Evolutionary conservation across 2,329 filamentous ascomycete genomes (phyloP).

Genomic region (Pestalotiopsis sp.): DNA sequence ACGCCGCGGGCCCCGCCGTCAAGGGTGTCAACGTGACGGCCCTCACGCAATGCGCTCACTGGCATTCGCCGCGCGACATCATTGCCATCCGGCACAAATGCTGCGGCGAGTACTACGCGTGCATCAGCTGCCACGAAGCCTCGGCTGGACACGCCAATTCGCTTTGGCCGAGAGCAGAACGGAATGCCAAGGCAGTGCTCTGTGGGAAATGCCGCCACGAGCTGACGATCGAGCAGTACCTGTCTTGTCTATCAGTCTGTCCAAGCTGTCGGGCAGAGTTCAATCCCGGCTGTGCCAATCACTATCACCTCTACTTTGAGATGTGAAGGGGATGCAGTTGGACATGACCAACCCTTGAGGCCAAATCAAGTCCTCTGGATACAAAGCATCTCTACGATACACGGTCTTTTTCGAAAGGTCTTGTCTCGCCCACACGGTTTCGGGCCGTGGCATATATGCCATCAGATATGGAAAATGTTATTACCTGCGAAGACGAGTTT

Average conservation of each 20-base stretch:
- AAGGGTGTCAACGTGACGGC: constrained; percentile 21
- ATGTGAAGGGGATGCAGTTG: constrained; percentile 5
- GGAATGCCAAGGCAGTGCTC: constrained; percentile 19
- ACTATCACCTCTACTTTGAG: constrained; percentile 26
- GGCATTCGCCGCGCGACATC: constrained; percentile 25
- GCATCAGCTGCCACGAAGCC: constrained; percentile 24
- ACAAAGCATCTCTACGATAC: too few relatives aligned
- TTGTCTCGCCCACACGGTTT: too few relatives aligned
- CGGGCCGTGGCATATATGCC: too few relatives aligned
- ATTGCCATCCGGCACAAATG: constrained; percentile 27
- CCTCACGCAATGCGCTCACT: constrained; percentile 23
- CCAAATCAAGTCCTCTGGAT: too few relatives aligned
- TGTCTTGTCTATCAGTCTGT: constrained; percentile 18
- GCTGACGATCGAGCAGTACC: constrained; percentile 22
- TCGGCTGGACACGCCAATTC: constrained; percentile 17
- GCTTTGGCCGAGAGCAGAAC: constrained; percentile 21
- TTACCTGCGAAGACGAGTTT: too few relatives aligned
- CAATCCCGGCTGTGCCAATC: constrained; percentile 24
- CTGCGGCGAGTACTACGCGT: constrained; percentile 26
- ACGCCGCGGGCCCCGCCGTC: constrained; percentile 11
- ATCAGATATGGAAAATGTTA: too few relatives aligned
- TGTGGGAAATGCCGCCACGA: constrained; percentile 22
- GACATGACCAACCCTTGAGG: too few relatives aligned
- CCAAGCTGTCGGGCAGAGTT: constrained; percentile 21
- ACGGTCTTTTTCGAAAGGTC: too few relatives aligned